Percentiles rank a stretch among this genome's conserved stretches.
phyloP scores from a whole-genome alignment of 345 rosid species.

The Salix arbutifolia region DNA sequence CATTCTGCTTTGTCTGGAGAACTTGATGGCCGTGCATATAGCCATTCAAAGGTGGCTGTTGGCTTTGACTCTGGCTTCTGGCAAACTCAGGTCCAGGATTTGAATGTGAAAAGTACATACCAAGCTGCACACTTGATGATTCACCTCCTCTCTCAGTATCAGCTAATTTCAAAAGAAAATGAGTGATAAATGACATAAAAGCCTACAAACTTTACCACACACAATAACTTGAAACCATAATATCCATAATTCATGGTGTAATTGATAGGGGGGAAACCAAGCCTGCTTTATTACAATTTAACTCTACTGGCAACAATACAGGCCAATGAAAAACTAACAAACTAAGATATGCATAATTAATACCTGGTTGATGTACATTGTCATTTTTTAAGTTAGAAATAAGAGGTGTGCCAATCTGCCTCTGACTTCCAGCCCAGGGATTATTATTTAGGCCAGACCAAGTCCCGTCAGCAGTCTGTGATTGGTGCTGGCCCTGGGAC shows the following conservation, averaged over 20 bases:
- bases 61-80: conserved; percentile 52
- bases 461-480: conserved; percentile 54
- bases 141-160: conserved; percentile 57
- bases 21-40: conserved; percentile 54
- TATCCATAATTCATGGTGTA: not conserved
- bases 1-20: conserved; percentile 50
- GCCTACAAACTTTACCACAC: not conserved
- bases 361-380: conserved; percentile 63
- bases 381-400: conserved; percentile 53
- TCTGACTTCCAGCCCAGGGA: conserved; percentile 52
- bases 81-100: conserved; percentile 51
- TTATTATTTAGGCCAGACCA: conserved; percentile 60
- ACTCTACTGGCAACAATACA: not conserved
- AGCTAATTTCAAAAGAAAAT: conserved; percentile 42
- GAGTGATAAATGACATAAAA: not conserved
- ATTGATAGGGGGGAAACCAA: not conserved
- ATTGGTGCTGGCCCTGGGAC: conserved; percentile 60
- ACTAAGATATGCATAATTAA: conserved; percentile 1
- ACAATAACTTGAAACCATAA: conserved; percentile 8
- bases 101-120: conserved; percentile 44
- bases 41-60: conserved; percentile 55
- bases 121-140: conserved; percentile 52
- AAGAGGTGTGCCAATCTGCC: conserved; percentile 52
- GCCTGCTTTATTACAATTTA: not conserved
- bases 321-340: conserved; percentile 10